Evolutionary conservation across 108 stramenopile species (phyloP).

Genomic region (Cylindrotheca closterium): DNA sequence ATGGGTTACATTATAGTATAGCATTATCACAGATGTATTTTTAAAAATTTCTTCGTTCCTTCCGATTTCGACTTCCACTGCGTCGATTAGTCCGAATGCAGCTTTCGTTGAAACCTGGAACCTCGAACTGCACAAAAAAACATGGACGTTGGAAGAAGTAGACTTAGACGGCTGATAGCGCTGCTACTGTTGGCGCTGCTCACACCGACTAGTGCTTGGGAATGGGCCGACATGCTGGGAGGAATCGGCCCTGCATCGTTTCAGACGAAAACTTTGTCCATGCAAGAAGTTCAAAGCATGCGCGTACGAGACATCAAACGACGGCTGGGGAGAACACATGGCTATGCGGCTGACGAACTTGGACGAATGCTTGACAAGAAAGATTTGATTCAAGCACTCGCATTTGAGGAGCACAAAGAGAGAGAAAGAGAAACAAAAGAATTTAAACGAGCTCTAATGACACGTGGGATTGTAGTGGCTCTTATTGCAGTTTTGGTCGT

Average conservation of each 20-base stretch:
- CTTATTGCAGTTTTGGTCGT: constrained; percentile 53
- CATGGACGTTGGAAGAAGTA: too few species aligned
- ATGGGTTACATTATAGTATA: not conserved
- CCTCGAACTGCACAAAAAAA: too few species aligned
- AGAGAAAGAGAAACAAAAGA: constrained; percentile 47
- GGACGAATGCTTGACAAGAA: constrained; percentile 86
- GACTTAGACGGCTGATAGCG: not conserved
- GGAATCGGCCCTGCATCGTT: not conserved
- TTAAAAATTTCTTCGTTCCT: too few species aligned
- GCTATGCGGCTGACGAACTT: constrained; percentile 77
- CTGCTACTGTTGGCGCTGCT: not conserved
- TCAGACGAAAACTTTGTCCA: constrained; percentile 45
- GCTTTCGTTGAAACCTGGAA: too few species aligned
- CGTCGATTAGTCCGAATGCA: too few species aligned
- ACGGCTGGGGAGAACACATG: constrained; percentile 72
- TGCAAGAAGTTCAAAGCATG: constrained; percentile 73
- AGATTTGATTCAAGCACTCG: constrained; percentile 77
- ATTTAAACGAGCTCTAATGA: constrained; percentile 49
- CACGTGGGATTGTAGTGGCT: constrained; percentile 37
- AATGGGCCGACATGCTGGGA: constrained; percentile 31
- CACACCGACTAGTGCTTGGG: constrained; percentile 11
- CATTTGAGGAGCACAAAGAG: constrained; percentile 79
- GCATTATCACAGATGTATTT: too few species aligned
- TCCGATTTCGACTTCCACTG: too few species aligned
- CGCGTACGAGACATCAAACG: constrained; percentile 82